phyloP scores from a whole-genome alignment of 192 early-diverging fungal species.

The Umbelopsis isabellina region DNA sequence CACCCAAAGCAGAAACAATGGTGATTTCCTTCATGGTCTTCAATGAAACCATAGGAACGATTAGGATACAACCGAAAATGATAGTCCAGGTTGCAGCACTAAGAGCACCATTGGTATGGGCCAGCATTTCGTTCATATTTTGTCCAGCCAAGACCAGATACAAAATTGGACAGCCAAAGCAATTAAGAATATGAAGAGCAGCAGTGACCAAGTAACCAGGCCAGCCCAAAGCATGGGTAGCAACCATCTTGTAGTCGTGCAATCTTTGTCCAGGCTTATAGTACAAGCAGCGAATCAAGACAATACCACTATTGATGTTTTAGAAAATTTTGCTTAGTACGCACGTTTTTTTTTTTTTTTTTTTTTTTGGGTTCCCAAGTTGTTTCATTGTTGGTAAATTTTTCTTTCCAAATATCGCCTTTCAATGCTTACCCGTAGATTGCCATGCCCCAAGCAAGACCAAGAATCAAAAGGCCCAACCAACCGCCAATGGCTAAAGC shows the following conservation, averaged over 20 bases:
- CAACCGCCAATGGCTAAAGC: conserved; percentile 78
- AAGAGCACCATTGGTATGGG: conserved; percentile 28
- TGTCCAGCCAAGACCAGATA: conserved; percentile 77
- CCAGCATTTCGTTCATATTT: conserved; percentile 66
- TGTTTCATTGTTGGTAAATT: too few relatives aligned
- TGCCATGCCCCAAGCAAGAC: conserved; percentile 69
- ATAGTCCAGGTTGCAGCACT: conserved; percentile 61
- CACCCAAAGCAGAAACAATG: conserved; percentile 74
- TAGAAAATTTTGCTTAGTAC: not conserved
- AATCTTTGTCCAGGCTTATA: conserved; percentile 52
- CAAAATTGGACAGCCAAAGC: conserved; percentile 70
- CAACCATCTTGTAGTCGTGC: conserved; percentile 68
- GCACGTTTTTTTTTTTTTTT: too few relatives aligned
- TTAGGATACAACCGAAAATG: conserved; percentile 62
- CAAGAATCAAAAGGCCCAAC: conserved; percentile 70
- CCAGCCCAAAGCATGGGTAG: conserved; percentile 74
- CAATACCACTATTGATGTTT: conserved; percentile 52
- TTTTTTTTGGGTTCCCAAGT: too few relatives aligned
- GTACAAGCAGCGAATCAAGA: conserved; percentile 82
- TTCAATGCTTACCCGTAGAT: conserved; percentile 46
- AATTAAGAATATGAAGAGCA: conserved; percentile 63
- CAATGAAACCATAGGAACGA: conserved; percentile 74
- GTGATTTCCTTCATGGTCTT: conserved; percentile 82
- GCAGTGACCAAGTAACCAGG: conserved; percentile 61
- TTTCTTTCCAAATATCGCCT: too few relatives aligned